Conservation (phyloP, 2,329 filamentous ascomycete species). For the Xylaria sp. region DNA sequence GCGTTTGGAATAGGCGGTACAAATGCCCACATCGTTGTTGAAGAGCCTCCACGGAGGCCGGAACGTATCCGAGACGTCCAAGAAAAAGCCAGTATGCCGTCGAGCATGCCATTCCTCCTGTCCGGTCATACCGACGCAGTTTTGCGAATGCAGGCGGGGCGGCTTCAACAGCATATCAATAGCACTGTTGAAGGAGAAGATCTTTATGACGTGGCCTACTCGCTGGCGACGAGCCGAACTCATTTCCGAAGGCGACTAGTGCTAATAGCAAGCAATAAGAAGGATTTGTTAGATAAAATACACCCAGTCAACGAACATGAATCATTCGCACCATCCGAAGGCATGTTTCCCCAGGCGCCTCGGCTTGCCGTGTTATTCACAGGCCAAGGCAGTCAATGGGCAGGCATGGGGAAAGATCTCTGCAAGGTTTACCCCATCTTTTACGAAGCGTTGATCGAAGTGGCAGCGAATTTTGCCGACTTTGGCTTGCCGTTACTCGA, state of each 20-base stretch:
- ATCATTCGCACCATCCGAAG: neutral
- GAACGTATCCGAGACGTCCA: too few species aligned
- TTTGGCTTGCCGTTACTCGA: constrained; percentile 45
- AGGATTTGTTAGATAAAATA: constrained; percentile 39
- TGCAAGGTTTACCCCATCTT: constrained; percentile 45
- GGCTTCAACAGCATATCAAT: constrained; percentile 37
- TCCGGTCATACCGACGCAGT: constrained; percentile 45
- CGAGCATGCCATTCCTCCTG: constrained; percentile 43
- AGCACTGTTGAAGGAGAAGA: constrained; percentile 21
- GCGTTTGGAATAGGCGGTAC: constrained; percentile 59
- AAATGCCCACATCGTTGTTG: constrained; percentile 56
- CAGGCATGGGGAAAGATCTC: constrained; percentile 50
- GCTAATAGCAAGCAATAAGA: constrained; percentile 40
- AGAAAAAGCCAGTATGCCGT: constrained; percentile 1
- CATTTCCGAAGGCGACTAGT: constrained; percentile 44
- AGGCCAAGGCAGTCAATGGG: constrained; percentile 51
- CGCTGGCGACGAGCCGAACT: constrained; percentile 49
- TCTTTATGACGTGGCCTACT: constrained; percentile 45
- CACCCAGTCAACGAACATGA: constrained; percentile 13
- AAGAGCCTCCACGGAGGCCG: constrained; percentile 40
- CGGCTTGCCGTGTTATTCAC: constrained; percentile 52
- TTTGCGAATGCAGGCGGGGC: constrained; percentile 41
- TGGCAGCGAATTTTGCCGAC: constrained; percentile 40
- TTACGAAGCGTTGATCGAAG: constrained; percentile 42
- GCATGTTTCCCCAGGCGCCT: constrained; percentile 21